Evolutionary conservation across 2,329 filamentous ascomycete genomes (phyloP), one percentile per base, ranked within the genome.

Genomic region (Trichoderma sp.): DNA sequence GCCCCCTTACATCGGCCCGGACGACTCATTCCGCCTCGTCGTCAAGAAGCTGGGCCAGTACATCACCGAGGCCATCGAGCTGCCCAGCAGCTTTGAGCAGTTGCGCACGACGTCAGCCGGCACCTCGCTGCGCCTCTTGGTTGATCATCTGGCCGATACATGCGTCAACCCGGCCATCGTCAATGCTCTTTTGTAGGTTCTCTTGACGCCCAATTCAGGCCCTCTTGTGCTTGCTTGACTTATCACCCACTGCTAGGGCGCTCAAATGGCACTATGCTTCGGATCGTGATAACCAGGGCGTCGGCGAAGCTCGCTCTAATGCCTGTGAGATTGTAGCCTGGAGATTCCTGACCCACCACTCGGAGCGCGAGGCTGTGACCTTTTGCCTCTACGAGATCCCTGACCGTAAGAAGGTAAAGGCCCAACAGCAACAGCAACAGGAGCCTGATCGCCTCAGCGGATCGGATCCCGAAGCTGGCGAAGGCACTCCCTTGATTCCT

Each of bases 301-400:
- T 95, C 36, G 88, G 90, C 71, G 88, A 92, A 71, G 88, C 91
- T 15, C 87, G 92, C 68, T 91, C 91, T 23, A 88, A 89, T 77
- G 92, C 91, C 32, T 95, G 92, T 77, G 93, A 95, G 82, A 92
- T 94, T 73, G 91, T 94, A 15, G 93, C 93, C 47, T 94, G 92
- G 91, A 88, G 92, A 50, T 93, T 94, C 75, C 84, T 95, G 43
- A 89, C 89, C 17, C 89, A 89, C 69, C 83, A 94, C 36, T 91
- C 90, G 2, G 91, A 94, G 77, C 84, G 89, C 28, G 92, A 95
- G 76, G 90, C 90, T 9, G 90, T 95, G 30, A 89, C 93, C 70
- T 93, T 86, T 76, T 91, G 93, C 70, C 86, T 94, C 39, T 91
- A 91, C 75, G 92, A 95, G 79, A 88, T 95, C 58, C 90, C 91